phyloP scores from a whole-genome alignment of 306 rosid genomes.

The Vicia faba region DNA sequence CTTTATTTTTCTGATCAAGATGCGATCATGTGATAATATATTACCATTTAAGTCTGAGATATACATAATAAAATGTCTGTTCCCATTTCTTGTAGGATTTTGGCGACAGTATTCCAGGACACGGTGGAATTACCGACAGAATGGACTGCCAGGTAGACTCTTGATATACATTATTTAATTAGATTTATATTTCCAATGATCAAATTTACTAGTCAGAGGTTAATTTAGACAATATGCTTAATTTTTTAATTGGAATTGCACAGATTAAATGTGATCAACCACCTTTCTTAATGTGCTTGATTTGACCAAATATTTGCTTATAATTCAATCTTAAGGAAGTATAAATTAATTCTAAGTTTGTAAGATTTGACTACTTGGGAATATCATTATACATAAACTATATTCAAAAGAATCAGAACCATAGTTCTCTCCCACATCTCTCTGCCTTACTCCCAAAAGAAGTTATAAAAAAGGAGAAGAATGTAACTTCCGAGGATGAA shows the following conservation, averaged over 20 bases:
- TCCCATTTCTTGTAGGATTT: slow-evolving; percentile 69
- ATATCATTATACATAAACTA: slow-evolving; percentile 1
- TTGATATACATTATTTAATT: slow-evolving; percentile 7
- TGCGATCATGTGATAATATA: slow-evolving; percentile 26
- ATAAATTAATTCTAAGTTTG: slow-evolving; percentile 3
- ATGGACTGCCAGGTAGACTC: slow-evolving; percentile 96
- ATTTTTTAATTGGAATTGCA: neutral
- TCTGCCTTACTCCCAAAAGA: slow-evolving; percentile 1
- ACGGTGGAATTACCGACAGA: slow-evolving; percentile 97
- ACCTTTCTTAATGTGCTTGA: neutral
- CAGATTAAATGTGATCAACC: neutral
- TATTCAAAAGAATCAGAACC: slow-evolving; percentile 9
- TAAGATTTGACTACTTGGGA: slow-evolving; percentile 9
- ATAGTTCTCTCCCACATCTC: slow-evolving; percentile 3
- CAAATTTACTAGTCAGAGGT: neutral
- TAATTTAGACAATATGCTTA: too few relatives aligned
- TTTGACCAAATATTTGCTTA: neutral
- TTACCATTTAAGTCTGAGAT: slow-evolving; percentile 26
- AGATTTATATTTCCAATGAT: neutral
- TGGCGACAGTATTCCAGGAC: slow-evolving; percentile 99
- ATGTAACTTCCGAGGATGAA: neutral
- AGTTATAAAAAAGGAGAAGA: neutral
- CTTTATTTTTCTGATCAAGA: slow-evolving; percentile 32
- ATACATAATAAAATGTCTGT: slow-evolving; percentile 20
- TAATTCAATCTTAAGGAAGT: neutral